Base-by-base conservation (phyloP, 1,284 basidiomycete species). In the Puccinia triticina region DNA sequence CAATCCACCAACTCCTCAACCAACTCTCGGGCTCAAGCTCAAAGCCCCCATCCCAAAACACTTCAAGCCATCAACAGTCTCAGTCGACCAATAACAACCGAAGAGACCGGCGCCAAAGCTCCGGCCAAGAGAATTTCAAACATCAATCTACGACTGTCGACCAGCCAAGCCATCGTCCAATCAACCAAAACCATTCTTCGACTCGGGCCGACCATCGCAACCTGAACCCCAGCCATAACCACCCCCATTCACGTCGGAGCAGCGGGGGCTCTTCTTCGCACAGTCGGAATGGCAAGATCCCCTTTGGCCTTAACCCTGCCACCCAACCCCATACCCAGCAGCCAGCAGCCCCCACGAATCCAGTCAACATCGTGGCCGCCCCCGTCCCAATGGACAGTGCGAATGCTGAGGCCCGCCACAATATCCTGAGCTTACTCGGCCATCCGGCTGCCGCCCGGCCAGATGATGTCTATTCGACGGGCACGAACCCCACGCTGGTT, bases 361-460 rank as follows among this genome's bases (percentile, higher is more conserved):
- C 37, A 61, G 76, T 48, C 37, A 48, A 32, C 14, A 14, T 66
- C 40, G 57, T 66, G 0, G 16, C 57, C 21, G 59, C 57, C 37
- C 61, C 76, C 12, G 72, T 75, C 2, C 72, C 72, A 21, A 73
- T 73, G 8, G 71, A 73, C 18, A 73, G 55, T 50, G 75, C 75
- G 1, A 59, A 78, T 78, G 77, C 64, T n/a, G 77, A 79, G 40
- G 77, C 77, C 21, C 64, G 77, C 8, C 77, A 79, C 34, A 79
- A 79, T 32, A 79, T 79, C 66, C 26, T 79, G 26, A 53, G 48
- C 48, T 37, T 79, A 37, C 48, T 79, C 18, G 77, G 77, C 23
- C 77, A 79, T 34, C 77, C 77, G 0, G 66, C 66, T 43, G 77
- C 66, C 32, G 26, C 53, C 34, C 48, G 53, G 18, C 53, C 66